Evolutionary conservation across 768 basidiomycete species (phyloP), one percentile per base, ranked within the genome.

Genomic region (Exsudoporus frostii): DNA sequence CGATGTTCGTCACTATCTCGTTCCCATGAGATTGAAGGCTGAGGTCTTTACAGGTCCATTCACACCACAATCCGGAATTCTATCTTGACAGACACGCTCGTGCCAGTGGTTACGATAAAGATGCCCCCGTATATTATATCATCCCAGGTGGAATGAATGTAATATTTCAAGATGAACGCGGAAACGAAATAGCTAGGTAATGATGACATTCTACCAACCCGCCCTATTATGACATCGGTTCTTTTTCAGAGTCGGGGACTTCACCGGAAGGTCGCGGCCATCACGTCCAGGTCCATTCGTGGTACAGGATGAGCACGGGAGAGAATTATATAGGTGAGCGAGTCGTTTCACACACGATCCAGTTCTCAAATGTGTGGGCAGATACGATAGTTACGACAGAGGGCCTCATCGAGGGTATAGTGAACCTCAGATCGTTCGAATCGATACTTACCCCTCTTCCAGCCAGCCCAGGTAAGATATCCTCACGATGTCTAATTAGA

Each of bases 141-240:
- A 77, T 88, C 45, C 86, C 87, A 34, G 76, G 75, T 17, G 86
- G 84, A 20, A 72, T 81, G 54, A 78, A 82, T 53, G 81, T 88
- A 6, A 77, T 88, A 42, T 87, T 89, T 59, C 77, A 84, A 65
- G 86, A 88, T 60, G 79, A 82, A 57, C 67, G 75, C 19, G 86
- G 86, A 20, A 78, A 80, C 50, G 83, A 84, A 60, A 80, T 86
- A 24, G 79, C 80, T 3, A 80, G 85, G 85, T 82, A 69, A 49
- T 62, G 36, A 41, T 33, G 42, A 30, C 41, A 30, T 41, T 50
- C 15, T 19, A 3, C 9, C 1, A 13, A 32, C 4, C n/a, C 14
- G 7, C 2, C 4, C 22, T 33, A 17, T 48, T 9, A 19, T 57
- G 13, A 59, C 45, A 25, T 45, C 15, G 17, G 8, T 9, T 27